Evolutionary conservation across 2,329 filamentous ascomycete genomes (phyloP).

Genomic region (Venturiaceae sp.): DNA sequence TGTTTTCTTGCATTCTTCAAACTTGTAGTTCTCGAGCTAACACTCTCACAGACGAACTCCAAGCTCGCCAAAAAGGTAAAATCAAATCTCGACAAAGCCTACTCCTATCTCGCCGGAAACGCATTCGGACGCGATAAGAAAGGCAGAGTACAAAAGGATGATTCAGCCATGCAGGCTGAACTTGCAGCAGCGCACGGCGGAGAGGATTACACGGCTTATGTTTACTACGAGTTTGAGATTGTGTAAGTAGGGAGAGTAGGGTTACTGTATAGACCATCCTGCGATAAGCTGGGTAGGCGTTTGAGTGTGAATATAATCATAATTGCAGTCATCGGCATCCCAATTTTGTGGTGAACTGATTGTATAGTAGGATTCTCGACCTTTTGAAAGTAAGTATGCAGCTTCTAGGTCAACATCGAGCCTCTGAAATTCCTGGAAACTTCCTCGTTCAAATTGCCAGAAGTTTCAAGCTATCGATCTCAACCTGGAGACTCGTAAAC

Average conservation of each 20-base stretch:
- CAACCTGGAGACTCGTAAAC: no score
- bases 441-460: no score
- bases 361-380: no score
- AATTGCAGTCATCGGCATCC: no score
- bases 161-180: slow-evolving; percentile 67
- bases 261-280: not conserved
- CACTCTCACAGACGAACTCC: slow-evolving; percentile 67
- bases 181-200: slow-evolving; percentile 71
- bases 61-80: slow-evolving; percentile 70
- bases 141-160: slow-evolving; percentile 83
- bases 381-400: no score
- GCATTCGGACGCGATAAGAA: slow-evolving; percentile 92
- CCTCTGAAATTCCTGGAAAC: no score
- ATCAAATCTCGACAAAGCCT: slow-evolving; percentile 61
- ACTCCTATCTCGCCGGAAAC: slow-evolving; percentile 89
- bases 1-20: slow-evolving; percentile 18
- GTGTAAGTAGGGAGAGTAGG: slow-evolving; percentile 3
- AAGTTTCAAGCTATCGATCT: no score
- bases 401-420: no score
- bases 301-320: no score
- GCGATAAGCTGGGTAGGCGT: no score
- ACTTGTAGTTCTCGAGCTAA: slow-evolving; percentile 11
- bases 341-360: no score
- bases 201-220: slow-evolving; percentile 86
- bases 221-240: slow-evolving; percentile 93